Base-by-base conservation (phyloP, 768 basidiomycete species). In the Termitomyces sp. region DNA sequence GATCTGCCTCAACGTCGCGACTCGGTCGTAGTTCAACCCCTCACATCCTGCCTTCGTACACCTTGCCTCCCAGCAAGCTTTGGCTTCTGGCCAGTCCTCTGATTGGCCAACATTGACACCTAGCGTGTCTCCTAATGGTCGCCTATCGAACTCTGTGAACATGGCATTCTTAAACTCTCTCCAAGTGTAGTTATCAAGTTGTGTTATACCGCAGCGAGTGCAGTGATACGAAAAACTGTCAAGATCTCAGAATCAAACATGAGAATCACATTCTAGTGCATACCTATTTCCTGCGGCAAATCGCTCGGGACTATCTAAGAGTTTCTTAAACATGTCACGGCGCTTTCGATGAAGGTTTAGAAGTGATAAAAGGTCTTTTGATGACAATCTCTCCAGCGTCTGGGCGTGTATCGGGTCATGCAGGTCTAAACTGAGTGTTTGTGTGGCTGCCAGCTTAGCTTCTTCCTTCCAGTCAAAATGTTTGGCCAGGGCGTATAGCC, bases 391-490 rank as follows among this genome's bases (percentile, higher is more conserved):
- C 48, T 72, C 68, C 12, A 88, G 74, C 27, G 73, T 74, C 10
- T 69, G 60, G 54, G 78, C 76, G 64, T 83, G 71, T 12, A 56
- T 53, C 7, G 71, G 62, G 56, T 78, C 76, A 56, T 67, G 68
- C 7, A 89, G 63, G 63, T 87, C 72, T 55, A 86, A 76, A 9
- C 72, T 64, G 27, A 90, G 79, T 1, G 85, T 84, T 59, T 78
- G 74, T n/a, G 75, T 70, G 1, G 86, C 81, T 10, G 87, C 85
- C 5, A 76, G 64, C 44, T 78, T 76, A 0, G 81, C 79, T 61
- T 85, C 86, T 18, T 78, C 76, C 7, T 70, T 66, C 85, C 86
- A 88, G 5, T 77, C 83, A 63, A 83, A 87, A 41, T 86, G 83
- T 39, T 76, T 79, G 6, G 85, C 81, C 3, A 84, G 70, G 16